These are phyloP conservation scores for Aspergillus mulundensis DNA, from an alignment of 495 filamentous ascomycete species.

Conservation along the genomic window DNA sequence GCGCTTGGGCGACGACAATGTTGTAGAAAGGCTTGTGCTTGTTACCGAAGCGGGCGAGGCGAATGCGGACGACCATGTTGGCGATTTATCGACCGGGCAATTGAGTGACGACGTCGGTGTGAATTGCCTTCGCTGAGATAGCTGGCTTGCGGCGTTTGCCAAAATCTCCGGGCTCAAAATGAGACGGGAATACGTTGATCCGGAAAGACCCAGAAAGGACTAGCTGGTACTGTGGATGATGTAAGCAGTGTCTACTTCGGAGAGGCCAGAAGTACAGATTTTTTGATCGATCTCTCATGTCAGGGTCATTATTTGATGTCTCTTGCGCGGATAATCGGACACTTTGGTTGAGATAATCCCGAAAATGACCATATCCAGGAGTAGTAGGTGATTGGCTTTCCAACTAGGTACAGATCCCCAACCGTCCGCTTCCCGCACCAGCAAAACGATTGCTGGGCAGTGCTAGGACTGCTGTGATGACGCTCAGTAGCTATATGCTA, in stretches of 20 bases:
- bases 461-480: too few relatives aligned
- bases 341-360: too few relatives aligned
- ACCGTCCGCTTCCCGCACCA: too few relatives aligned
- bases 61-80: slow-evolving; percentile 87
- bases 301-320: too few relatives aligned
- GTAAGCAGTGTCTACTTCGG: neutral
- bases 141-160: slow-evolving; percentile 4
- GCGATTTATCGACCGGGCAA: slow-evolving; percentile 9
- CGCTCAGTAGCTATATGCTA: too few relatives aligned
- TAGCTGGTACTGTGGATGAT: slow-evolving; percentile 29
- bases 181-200: slow-evolving; percentile 29
- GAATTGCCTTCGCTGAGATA: slow-evolving; percentile 1
- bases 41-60: slow-evolving; percentile 90
- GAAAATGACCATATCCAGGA: too few relatives aligned
- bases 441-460: too few relatives aligned
- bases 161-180: slow-evolving; percentile 22
- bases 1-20: slow-evolving; percentile 92
- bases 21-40: slow-evolving; percentile 87
- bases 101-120: neutral
- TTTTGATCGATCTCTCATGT: neutral
- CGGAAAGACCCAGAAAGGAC: slow-evolving; percentile 16
- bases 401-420: too few relatives aligned
- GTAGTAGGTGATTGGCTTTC: too few relatives aligned
- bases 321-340: too few relatives aligned
- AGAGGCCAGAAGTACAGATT: neutral